phyloP scores from a whole-genome alignment of 2,329 filamentous ascomycete genomes.

The Phaeoacremonium minimum region DNA sequence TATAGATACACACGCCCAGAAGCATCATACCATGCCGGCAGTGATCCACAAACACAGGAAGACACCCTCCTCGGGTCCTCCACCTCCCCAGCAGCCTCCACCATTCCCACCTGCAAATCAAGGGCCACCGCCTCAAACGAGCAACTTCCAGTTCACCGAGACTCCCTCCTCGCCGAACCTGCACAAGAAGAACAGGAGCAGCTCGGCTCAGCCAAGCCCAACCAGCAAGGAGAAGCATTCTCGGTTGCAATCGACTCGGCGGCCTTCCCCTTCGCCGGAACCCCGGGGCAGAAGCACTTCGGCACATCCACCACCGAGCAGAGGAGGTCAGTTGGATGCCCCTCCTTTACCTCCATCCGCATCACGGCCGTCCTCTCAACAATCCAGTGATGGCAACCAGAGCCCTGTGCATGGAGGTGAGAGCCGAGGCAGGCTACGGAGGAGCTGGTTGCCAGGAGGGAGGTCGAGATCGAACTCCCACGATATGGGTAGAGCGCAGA shows the following conservation, averaged over 20 bases:
- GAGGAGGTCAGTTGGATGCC: too few species aligned
- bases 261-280: slow-evolving; percentile 28
- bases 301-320: slow-evolving; percentile 37
- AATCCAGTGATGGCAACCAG: slow-evolving; percentile 32
- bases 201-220: slow-evolving; percentile 5
- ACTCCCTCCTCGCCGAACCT: slow-evolving; percentile 4
- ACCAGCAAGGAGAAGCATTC: slow-evolving; percentile 10
- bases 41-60: slow-evolving; percentile 8
- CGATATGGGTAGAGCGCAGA: slow-evolving; percentile 18
- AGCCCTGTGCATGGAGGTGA: slow-evolving; percentile 32
- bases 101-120: slow-evolving; percentile 1
- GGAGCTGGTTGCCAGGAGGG: slow-evolving; percentile 49
- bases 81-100: not conserved
- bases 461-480: slow-evolving; percentile 48
- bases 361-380: slow-evolving; percentile 25
- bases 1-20: too few species aligned
- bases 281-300: slow-evolving; percentile 42
- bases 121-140: not conserved
- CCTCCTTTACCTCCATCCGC: too few species aligned
- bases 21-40: too few species aligned
- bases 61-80: slow-evolving; percentile 1
- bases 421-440: slow-evolving; percentile 38
- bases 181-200: slow-evolving; percentile 1
- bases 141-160: not conserved
- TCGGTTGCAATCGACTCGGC: slow-evolving; percentile 10